A percentile compares a stretch with the other conserved stretches of the same genome.
Conservation (phyloP, 1,139 yeast species). For the Suhomyces bokatorum region DNA sequence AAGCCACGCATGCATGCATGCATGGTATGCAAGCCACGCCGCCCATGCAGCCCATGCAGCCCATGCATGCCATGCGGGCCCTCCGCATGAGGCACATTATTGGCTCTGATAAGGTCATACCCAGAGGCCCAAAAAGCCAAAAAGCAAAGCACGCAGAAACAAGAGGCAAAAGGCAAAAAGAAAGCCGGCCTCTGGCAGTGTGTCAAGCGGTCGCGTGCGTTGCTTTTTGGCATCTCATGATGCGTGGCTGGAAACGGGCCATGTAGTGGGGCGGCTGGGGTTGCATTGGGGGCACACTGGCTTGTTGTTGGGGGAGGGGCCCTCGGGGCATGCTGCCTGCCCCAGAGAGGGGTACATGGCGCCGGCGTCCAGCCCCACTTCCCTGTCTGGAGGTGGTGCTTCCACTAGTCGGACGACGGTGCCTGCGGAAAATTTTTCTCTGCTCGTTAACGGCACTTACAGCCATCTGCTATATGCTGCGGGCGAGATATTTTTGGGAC, state of each 20-base stretch:
- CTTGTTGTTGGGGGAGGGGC: background rate
- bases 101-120: slow-evolving; percentile 2
- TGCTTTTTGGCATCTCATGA: slow-evolving; percentile 1
- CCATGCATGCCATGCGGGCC: background rate
- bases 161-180: too few relatives aligned
- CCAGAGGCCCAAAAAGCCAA: too few relatives aligned
- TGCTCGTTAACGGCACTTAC: background rate
- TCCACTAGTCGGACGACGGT: too few relatives aligned
- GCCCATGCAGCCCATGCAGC: too few relatives aligned
- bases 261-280: slow-evolving; percentile 1
- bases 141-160: too few relatives aligned
- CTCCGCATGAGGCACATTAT: background rate
- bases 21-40: background rate
- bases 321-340: too few relatives aligned
- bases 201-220: background rate
- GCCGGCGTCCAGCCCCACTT: too few relatives aligned
- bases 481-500: background rate
- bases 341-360: too few relatives aligned
- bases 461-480: slow-evolving; percentile 1
- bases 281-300: background rate
- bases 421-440: background rate
- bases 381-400: too few relatives aligned
- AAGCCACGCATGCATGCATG: too few relatives aligned
- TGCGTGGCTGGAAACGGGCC: background rate
- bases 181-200: too few relatives aligned